phyloP scores from a whole-genome alignment of 257 asterid genomes.

The Gentiana dahurica region DNA sequence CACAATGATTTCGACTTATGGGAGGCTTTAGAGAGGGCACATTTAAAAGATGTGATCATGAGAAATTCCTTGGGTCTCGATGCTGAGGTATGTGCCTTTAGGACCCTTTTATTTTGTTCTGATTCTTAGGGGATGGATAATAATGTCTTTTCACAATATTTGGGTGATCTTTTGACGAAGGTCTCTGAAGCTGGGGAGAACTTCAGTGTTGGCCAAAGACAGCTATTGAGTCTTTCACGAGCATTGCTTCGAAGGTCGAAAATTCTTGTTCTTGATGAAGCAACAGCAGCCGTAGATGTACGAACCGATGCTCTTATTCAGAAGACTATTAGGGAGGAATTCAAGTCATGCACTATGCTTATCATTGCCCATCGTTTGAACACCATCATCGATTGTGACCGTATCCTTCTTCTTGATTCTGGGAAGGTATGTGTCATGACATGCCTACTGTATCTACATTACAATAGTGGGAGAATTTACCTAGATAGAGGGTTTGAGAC shows the following conservation, averaged over 20 bases:
- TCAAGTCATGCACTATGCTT: constrained; percentile 87
- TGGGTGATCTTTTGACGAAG: constrained; percentile 15
- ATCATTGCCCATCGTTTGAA: constrained; percentile 93
- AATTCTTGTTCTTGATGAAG: constrained; percentile 97
- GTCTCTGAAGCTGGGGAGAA: constrained; percentile 96
- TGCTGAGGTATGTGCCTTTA: constrained; percentile 49
- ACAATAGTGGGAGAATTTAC: not conserved
- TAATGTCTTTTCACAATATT: too few relatives aligned
- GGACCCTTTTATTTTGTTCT: too few relatives aligned
- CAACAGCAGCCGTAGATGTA: constrained; percentile 97
- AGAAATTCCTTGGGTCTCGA: constrained; percentile 61
- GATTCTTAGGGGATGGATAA: too few relatives aligned
- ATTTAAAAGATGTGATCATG: constrained; percentile 64
- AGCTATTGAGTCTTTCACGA: constrained; percentile 81
- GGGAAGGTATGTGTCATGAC: constrained; percentile 53
- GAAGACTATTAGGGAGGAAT: constrained; percentile 90
- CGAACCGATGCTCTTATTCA: constrained; percentile 94
- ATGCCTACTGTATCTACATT: not conserved
- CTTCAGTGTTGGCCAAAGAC: constrained; percentile 98
- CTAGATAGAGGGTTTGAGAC: not conserved
- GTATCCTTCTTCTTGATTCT: constrained; percentile 69
- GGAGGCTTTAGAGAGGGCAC: constrained; percentile 88
- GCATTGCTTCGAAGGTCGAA: constrained; percentile 92
- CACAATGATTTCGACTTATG: constrained; percentile 74
- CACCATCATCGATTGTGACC: constrained; percentile 86